A percentile compares a stretch with the other conserved stretches of the same genome.
phyloP scores from a whole-genome alignment of 2,329 filamentous ascomycete species.

The Coniochaeta hoffmannii region DNA sequence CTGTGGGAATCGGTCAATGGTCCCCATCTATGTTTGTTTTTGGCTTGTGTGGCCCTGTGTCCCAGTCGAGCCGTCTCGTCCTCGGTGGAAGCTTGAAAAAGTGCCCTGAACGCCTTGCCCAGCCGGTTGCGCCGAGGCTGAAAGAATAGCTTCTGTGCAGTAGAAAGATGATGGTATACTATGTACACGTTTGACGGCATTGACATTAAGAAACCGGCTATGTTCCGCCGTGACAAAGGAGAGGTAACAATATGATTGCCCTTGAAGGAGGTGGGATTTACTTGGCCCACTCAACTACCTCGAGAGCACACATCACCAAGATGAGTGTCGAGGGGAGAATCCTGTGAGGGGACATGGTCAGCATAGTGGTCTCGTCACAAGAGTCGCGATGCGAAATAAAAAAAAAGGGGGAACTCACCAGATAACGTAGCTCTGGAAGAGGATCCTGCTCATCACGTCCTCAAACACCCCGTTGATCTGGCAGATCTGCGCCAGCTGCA shows the following conservation, averaged over 20 bases:
- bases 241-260: not conserved
- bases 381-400: too few species aligned
- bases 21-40: not conserved
- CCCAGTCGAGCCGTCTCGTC: not conserved
- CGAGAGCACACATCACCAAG: constrained; percentile 83
- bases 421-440: constrained; percentile 95
- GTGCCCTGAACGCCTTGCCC: not conserved
- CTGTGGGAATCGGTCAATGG: not conserved
- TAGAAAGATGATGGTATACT: not conserved
- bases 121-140: not conserved
- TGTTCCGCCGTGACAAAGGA: not conserved
- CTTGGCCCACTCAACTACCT: constrained; percentile 82
- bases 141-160: not conserved
- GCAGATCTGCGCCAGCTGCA: constrained; percentile 96
- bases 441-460: constrained; percentile 81
- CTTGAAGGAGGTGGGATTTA: not conserved
- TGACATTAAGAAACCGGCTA: not conserved
- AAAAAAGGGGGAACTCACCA: constrained; percentile 54
- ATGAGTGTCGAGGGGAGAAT: constrained; percentile 90
- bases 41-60: not conserved
- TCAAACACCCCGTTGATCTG: constrained; percentile 97
- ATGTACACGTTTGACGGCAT: not conserved
- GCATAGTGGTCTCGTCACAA: constrained; percentile 7
- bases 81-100: constrained; percentile 6
- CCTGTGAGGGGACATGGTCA: constrained; percentile 41